Evolutionary conservation across 352 stramenopile genomes (phyloP), one percentile per base, ranked within the genome.

Genomic region (Achlya hypogyna): DNA sequence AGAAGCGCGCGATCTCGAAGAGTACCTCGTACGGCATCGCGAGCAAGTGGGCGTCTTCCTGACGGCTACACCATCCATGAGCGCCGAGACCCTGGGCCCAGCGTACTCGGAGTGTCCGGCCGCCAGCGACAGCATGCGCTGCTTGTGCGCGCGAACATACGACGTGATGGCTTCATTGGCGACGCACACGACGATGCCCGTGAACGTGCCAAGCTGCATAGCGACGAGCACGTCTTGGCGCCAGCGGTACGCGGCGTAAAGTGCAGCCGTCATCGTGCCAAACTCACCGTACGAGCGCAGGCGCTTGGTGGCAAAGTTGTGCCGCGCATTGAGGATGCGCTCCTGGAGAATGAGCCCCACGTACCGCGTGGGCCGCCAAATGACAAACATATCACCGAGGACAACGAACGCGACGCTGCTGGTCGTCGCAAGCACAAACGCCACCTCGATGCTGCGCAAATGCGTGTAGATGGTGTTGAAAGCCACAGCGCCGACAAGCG

Each of bases 381-480:
- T 89, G 29, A 92, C 83, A 71, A 94, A 92, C 69, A 94, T 86
- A 52, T 94, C 86, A 1, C 79, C 86, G 2, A 91, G 72, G 40
- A 92, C 66, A 31, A 82, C 79, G 53, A 94, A 92, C 22, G 84
- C 75, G 18, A 94, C 77, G 10, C 86, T 82, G 56, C 81, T 94
- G 6, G 78, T 79, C 0, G 83, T 94, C 0, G 86, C 83, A 18
- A 94, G 72, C 25, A 86, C 77, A 63, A 94, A 94, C 12, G 86
- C 81, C 43, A 94, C 75, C 66, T 91, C 84, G 28, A 94, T 91
- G 60, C 81, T 87, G 14, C 79, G 74, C 32, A 92, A 62, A 28
- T 94, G 78, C 4, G 86, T 92, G 70, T 92, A 94, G 70, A 94
- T 94, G 60, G 86, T 89, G 71, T 94, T 94, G 69, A 94, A 94